Evolutionary conservation across 139 green algal species (phyloP).

Genomic region (Auxenochlorella pyrenoidosa): DNA sequence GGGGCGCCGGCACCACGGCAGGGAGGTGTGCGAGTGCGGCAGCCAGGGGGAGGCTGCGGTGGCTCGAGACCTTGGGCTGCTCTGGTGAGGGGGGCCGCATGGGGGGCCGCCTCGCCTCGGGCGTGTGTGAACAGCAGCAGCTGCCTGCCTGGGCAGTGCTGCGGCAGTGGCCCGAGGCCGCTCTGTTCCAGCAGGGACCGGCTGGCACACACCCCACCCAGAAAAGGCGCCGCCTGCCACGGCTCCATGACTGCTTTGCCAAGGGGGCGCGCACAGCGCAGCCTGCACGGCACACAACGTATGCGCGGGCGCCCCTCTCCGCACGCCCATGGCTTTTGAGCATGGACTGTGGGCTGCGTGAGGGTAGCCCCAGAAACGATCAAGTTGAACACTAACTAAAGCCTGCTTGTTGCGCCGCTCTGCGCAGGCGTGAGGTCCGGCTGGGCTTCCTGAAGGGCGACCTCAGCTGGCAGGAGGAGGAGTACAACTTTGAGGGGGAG

Average conservation of each 20-base stretch:
- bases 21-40: conserved; percentile 13
- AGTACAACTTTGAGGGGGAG: conserved; percentile 14
- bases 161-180: too few relatives aligned
- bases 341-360: too few relatives aligned
- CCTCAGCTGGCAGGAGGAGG: conserved; percentile 8
- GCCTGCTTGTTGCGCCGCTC: background rate
- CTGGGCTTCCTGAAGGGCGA: conserved; percentile 16
- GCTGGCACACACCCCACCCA: too few relatives aligned
- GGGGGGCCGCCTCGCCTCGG: background rate
- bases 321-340: too few relatives aligned
- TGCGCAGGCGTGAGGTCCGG: conserved; percentile 13
- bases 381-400: too few relatives aligned
- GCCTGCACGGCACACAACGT: too few relatives aligned
- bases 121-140: background rate
- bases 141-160: background rate
- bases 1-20: background rate
- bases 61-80: conserved; percentile 7
- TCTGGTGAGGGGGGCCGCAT: background rate
- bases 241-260: too few relatives aligned
- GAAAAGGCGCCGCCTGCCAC: too few relatives aligned
- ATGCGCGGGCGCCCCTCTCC: too few relatives aligned
- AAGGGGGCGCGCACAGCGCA: too few relatives aligned
- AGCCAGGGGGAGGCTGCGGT: conserved; percentile 17
- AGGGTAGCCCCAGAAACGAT: too few relatives aligned
- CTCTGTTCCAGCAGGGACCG: too few relatives aligned